Conservation (phyloP, 305 asterid genomes). For the Solanum hybrid region DNA sequence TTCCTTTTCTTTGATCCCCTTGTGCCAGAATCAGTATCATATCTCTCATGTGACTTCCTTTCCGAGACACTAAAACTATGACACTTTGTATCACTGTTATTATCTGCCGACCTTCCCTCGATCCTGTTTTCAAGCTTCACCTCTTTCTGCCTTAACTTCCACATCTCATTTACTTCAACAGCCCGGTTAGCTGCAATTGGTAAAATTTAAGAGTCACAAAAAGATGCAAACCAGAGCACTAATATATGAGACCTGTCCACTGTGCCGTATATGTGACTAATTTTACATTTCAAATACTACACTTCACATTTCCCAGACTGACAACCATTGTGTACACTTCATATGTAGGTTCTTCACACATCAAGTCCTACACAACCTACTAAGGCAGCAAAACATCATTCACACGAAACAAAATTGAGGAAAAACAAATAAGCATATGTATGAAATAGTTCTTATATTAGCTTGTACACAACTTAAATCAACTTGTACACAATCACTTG, state of each 20-base stretch:
- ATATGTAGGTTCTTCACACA: background rate
- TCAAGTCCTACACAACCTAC: background rate
- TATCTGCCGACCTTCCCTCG: conserved; percentile 27
- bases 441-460: background rate
- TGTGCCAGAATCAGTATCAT: conserved; percentile 25
- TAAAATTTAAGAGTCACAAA: background rate
- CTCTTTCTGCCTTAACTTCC: conserved; percentile 87
- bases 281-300: background rate
- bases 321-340: no score
- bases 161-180: conserved; percentile 90
- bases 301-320: background rate
- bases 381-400: background rate
- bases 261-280: background rate
- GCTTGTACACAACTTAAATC: background rate
- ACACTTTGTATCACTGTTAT: conserved; percentile 18
- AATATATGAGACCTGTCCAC: background rate
- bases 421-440: background rate
- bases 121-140: conserved; percentile 57
- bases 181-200: conserved; percentile 60
- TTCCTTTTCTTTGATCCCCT: conserved; percentile 34
- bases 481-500: background rate
- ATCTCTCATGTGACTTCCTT: conserved; percentile 25
- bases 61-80: conserved; percentile 26
- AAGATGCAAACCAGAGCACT: background rate
- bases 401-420: background rate